Conservation (phyloP, 2,329 filamentous ascomycete species). For the Epicoccum nigrum region DNA sequence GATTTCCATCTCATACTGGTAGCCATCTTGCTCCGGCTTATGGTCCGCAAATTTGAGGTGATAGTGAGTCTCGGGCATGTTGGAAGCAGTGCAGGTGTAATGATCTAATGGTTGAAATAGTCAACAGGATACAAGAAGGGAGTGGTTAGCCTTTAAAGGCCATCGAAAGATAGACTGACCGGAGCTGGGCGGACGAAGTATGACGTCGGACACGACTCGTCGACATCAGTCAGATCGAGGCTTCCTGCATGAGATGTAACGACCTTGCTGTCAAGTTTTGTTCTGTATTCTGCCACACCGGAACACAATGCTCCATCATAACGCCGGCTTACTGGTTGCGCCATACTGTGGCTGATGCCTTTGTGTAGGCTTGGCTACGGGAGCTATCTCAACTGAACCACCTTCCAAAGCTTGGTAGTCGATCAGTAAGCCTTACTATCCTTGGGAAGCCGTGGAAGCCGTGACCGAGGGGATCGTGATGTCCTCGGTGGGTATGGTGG, state of each 20-base stretch:
- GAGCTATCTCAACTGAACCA: constrained; percentile 2
- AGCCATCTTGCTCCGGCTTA: constrained; percentile 23
- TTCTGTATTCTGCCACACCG: no score
- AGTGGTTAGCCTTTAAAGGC: background rate
- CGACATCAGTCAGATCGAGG: no score
- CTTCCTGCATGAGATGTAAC: no score
- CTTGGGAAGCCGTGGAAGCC: constrained; percentile 7
- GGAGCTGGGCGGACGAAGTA: background rate
- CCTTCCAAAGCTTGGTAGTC: constrained; percentile 7
- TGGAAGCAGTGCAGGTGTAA: background rate
- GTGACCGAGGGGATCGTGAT: constrained; percentile 8
- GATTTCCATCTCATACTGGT: constrained; percentile 37
- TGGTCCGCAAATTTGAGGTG: constrained; percentile 19
- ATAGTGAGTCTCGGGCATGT: constrained; percentile 20
- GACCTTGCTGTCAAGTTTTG: no score
- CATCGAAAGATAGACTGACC: background rate
- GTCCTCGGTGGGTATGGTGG: constrained; percentile 2
- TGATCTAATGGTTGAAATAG: background rate
- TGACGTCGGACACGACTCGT: no score
- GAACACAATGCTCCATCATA: background rate
- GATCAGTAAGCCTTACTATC: constrained; percentile 10
- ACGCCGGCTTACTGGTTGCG: background rate
- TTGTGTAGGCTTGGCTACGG: constrained; percentile 6
- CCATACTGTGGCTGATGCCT: background rate
- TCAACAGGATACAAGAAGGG: background rate